Conservation (phyloP, 257 asterid genomes). For the Mentha longifolia region DNA sequence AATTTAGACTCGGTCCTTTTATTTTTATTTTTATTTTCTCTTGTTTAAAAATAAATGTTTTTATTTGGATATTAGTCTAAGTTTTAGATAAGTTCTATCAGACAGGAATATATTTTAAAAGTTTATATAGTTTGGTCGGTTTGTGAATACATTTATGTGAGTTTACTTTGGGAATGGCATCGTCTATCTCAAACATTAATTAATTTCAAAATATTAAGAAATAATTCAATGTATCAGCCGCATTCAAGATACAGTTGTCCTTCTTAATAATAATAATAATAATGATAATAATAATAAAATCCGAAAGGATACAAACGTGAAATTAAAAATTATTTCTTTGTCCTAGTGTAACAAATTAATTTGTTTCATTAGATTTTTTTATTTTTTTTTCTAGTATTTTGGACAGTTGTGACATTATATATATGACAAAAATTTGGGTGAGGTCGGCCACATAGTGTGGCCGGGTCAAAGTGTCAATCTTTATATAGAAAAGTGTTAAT, state of each 20-base stretch:
- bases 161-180: neutral
- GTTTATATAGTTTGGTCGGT: neutral
- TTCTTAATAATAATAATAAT: too few relatives aligned
- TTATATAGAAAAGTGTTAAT: too few relatives aligned
- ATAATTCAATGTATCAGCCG: neutral
- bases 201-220: neutral
- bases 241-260: neutral
- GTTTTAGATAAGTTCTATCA: neutral
- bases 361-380: neutral
- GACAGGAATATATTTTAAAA: neutral
- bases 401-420: neutral
- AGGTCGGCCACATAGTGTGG: too few relatives aligned
- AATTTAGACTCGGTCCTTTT: neutral
- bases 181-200: neutral
- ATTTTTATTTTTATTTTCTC: neutral
- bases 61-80: neutral
- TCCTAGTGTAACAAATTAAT: neutral
- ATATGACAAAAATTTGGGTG: too few relatives aligned
- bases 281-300: too few relatives aligned
- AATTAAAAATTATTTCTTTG: neutral
- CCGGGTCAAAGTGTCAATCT: too few relatives aligned
- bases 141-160: neutral
- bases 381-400: too few relatives aligned
- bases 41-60: neutral
- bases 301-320: neutral